Evolutionary conservation across 164 flowering plant genomes (phyloP).

Genomic region (Santalum album): DNA sequence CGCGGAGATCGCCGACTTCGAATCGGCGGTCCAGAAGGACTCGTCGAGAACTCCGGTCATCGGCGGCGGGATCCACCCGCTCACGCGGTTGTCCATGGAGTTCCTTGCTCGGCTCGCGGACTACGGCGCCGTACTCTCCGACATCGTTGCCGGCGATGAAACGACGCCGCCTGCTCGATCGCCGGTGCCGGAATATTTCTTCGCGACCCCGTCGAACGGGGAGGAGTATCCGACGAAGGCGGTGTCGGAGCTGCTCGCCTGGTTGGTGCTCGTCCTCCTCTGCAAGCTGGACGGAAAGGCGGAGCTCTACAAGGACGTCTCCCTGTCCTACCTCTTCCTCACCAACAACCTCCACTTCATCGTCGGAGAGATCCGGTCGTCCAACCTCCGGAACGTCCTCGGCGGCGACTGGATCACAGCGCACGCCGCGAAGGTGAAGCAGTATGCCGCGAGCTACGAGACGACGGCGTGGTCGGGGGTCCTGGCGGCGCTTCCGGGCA

Average conservation of each 20-base stretch:
- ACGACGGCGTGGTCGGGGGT: constrained; percentile 27
- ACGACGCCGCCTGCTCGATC: constrained; percentile 5
- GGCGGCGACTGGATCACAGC: constrained; percentile 29
- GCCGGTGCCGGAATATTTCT: constrained; percentile 18
- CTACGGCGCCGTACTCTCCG: constrained; percentile 17
- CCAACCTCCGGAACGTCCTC: constrained; percentile 19
- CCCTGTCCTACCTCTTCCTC: constrained; percentile 53
- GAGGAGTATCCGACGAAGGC: neutral
- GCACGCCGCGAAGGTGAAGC: constrained; percentile 22
- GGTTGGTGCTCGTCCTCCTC: constrained; percentile 54
- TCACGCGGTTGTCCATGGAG: constrained; percentile 37
- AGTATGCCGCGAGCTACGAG: constrained; percentile 24
- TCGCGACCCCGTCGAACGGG: constrained; percentile 1
- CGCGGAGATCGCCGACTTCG: constrained; percentile 27
- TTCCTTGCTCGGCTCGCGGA: constrained; percentile 30
- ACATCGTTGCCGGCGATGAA: constrained; percentile 17
- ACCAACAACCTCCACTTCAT: constrained; percentile 59
- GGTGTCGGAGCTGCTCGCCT: constrained; percentile 23
- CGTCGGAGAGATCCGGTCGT: constrained; percentile 20
- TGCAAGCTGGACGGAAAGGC: constrained; percentile 61
- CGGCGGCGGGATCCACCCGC: constrained; percentile 54
- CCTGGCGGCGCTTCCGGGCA: constrained; percentile 17
- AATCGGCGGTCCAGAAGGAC: constrained; percentile 36
- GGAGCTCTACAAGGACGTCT: constrained; percentile 38
- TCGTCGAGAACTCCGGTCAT: constrained; percentile 23